phyloP scores from a whole-genome alignment of 192 early-diverging fungal genomes.

The Coemansia sp. region DNA sequence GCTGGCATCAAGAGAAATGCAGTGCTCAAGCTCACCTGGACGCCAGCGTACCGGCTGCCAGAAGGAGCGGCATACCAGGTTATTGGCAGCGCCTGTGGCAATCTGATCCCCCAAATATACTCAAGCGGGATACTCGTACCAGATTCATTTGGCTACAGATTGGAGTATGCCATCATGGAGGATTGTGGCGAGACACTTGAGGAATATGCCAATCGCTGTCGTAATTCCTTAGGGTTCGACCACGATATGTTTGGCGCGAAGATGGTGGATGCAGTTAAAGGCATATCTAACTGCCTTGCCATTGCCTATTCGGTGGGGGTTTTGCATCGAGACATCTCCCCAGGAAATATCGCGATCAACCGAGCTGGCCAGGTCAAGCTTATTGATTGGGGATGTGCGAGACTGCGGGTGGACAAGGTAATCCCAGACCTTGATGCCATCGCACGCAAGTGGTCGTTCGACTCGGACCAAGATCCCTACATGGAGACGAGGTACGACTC shows the following conservation, averaged over 20 bases:
- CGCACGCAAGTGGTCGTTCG: too few relatives aligned
- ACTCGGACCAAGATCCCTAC: too few relatives aligned
- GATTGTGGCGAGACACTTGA: constrained; percentile 8
- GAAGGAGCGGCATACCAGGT: constrained; percentile 18
- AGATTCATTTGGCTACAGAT: constrained; percentile 15
- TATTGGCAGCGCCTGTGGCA: background rate
- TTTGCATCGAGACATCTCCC: constrained; percentile 15
- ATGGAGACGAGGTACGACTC: background rate
- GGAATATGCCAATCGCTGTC: background rate
- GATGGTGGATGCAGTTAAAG: too few relatives aligned
- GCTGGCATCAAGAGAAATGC: background rate
- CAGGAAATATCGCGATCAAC: constrained; percentile 12
- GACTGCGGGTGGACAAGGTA: background rate
- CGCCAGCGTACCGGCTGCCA: background rate
- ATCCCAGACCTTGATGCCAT: too few relatives aligned
- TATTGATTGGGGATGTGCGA: constrained; percentile 17
- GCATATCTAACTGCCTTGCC: too few relatives aligned
- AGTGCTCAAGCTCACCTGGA: constrained; percentile 8
- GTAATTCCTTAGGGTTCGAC: too few relatives aligned
- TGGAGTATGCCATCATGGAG: constrained; percentile 7
- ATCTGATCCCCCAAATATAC: background rate
- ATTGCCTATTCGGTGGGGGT: background rate
- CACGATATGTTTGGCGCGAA: too few relatives aligned
- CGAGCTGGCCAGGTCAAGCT: background rate
- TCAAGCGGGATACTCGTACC: constrained; percentile 4